Evolutionary conservation across 805 yeast species (phyloP).

Genomic region (Novakomyces olei): DNA sequence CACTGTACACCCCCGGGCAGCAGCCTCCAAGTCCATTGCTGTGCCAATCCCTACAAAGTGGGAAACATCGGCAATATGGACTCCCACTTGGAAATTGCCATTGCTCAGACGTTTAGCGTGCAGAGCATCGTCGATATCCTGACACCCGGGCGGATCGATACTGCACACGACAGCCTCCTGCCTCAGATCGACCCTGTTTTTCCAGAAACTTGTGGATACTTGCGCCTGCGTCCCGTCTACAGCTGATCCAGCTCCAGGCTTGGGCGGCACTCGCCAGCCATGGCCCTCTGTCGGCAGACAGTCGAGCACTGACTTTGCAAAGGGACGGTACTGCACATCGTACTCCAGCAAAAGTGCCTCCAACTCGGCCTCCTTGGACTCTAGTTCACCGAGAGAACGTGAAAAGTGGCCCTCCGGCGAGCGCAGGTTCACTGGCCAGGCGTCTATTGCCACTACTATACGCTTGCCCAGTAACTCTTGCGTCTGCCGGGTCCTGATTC

Average conservation of each 20-base stretch:
- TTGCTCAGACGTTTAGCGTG: slow-evolving; percentile 71
- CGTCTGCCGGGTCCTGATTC: slow-evolving; percentile 75
- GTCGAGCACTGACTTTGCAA: slow-evolving; percentile 71
- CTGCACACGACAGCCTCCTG: slow-evolving; percentile 81
- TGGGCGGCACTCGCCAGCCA: slow-evolving; percentile 62
- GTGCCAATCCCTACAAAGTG: slow-evolving; percentile 89
- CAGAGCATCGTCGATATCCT: slow-evolving; percentile 94
- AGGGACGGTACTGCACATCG: slow-evolving; percentile 91
- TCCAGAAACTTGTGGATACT: slow-evolving; percentile 24
- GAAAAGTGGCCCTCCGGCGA: slow-evolving; percentile 91
- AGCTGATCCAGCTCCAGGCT: no score
- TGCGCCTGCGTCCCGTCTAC: no score
- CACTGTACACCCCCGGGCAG: slow-evolving; percentile 90
- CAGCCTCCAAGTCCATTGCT: slow-evolving; percentile 85
- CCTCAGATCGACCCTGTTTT: slow-evolving; percentile 55
- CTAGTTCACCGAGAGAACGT: slow-evolving; percentile 70
- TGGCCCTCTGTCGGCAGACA: slow-evolving; percentile 89
- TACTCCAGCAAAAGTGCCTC: slow-evolving; percentile 85
- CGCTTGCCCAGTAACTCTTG: slow-evolving; percentile 66
- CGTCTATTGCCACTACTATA: slow-evolving; percentile 76
- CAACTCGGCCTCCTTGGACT: slow-evolving; percentile 84
- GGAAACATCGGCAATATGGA: slow-evolving; percentile 96
- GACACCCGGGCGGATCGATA: slow-evolving; percentile 95
- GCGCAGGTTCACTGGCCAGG: slow-evolving; percentile 71
- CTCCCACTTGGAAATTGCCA: slow-evolving; percentile 94